These are phyloP conservation scores for Zygoascus ofunaensis DNA, from an alignment of 805 yeast genomes.

Conservation along the genomic window DNA sequence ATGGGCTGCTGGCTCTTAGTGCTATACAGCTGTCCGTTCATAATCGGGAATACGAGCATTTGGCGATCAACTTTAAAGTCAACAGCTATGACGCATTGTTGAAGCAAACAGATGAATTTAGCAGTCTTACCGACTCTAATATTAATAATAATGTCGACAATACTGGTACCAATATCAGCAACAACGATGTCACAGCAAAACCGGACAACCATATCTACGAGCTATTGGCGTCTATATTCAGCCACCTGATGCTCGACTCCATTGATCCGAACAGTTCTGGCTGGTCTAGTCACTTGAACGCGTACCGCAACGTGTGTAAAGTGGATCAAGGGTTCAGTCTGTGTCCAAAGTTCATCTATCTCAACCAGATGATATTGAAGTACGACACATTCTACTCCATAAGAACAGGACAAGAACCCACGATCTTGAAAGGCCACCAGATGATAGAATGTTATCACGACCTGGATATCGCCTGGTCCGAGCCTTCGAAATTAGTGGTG, in stretches of 20 bases:
- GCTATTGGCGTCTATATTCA: neutral
- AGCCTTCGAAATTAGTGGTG: neutral
- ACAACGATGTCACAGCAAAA: no score
- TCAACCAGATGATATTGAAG: neutral
- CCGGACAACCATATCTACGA: neutral
- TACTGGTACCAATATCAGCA: no score
- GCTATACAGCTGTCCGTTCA: neutral
- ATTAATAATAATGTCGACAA: neutral
- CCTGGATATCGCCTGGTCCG: constrained; percentile 1
- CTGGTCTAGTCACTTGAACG: neutral
- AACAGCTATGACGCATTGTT: neutral
- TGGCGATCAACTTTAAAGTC: neutral
- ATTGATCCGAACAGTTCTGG: neutral
- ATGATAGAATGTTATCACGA: neutral
- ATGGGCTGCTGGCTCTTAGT: neutral
- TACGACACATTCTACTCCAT: neutral
- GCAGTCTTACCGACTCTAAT: neutral
- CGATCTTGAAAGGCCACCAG: neutral
- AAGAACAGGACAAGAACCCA: neutral
- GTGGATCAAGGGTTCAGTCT: no score
- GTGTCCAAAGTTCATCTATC: neutral
- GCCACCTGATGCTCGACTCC: neutral
- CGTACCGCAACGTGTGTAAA: neutral
- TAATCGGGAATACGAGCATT: neutral
- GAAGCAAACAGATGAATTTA: neutral